Percentiles rank a stretch among this genome's conserved stretches.
Conservation (phyloP, 805 yeast genomes). For the Phaffomyces antillensis region DNA sequence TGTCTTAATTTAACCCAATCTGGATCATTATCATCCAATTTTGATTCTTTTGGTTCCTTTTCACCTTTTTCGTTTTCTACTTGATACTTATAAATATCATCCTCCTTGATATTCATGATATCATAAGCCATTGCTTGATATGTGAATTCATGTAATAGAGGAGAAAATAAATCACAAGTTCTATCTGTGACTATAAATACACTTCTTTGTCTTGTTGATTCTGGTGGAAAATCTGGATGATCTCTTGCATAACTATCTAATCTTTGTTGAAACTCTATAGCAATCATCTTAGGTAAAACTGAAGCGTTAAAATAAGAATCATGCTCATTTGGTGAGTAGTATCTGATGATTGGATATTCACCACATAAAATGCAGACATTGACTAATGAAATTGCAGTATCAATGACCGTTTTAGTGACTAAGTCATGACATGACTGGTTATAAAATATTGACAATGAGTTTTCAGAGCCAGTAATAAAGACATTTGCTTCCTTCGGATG, state of each 20-base stretch:
- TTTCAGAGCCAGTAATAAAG: slow-evolving; percentile 56
- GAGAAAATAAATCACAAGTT: slow-evolving; percentile 74
- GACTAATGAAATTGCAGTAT: slow-evolving; percentile 59
- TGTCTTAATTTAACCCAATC: slow-evolving; percentile 71
- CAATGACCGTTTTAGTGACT: slow-evolving; percentile 49
- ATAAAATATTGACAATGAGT: slow-evolving; percentile 68
- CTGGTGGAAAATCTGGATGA: slow-evolving; percentile 59
- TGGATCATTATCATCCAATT: slow-evolving; percentile 53
- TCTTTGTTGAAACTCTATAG: slow-evolving; percentile 59
- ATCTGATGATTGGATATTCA: slow-evolving; percentile 83
- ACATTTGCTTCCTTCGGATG: slow-evolving; percentile 64
- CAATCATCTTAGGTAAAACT: slow-evolving; percentile 60
- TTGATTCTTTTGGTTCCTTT: slow-evolving; percentile 37
- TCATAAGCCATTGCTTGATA: slow-evolving; percentile 93
- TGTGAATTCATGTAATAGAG: slow-evolving; percentile 80
- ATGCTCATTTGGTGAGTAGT: slow-evolving; percentile 46
- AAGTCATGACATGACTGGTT: slow-evolving; percentile 56
- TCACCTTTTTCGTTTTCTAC: slow-evolving; percentile 48
- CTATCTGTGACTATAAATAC: slow-evolving; percentile 76
- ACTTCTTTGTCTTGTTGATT: slow-evolving; percentile 56
- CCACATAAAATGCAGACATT: slow-evolving; percentile 72
- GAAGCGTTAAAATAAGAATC: slow-evolving; percentile 47
- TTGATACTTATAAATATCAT: slow-evolving; percentile 43
- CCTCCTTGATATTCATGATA: slow-evolving; percentile 39
- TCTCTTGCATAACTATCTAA: slow-evolving; percentile 71